Conservation (phyloP, 768 basidiomycete species). For the Ramaria sp. region DNA sequence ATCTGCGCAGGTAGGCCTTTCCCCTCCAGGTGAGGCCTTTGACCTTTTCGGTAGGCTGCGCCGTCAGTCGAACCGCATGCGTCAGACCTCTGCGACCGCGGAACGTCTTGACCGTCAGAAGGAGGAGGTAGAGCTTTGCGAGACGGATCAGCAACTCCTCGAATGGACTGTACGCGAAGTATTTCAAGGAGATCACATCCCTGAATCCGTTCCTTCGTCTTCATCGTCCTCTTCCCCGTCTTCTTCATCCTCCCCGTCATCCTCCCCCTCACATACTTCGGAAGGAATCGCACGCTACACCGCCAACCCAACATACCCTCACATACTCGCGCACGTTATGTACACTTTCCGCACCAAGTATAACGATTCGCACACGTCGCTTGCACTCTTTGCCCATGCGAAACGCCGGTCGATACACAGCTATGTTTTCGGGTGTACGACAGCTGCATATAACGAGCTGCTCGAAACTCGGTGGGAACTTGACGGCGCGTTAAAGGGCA, state of each 20-base stretch:
- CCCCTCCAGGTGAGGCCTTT: conserved; percentile 18
- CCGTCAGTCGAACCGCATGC: conserved; percentile 35
- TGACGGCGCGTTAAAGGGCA: conserved; percentile 56
- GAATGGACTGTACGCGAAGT: conserved; percentile 63
- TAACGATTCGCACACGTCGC: conserved; percentile 66
- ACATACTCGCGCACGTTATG: conserved; percentile 70
- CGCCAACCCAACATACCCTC: conserved; percentile 63
- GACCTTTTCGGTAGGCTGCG: conserved; percentile 49
- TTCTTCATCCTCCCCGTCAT: background rate
- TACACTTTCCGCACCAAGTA: conserved; percentile 68
- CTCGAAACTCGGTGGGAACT: conserved; percentile 75
- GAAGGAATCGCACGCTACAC: conserved; percentile 18
- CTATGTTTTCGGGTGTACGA: conserved; percentile 85
- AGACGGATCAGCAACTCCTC: conserved; percentile 58
- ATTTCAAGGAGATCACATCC: conserved; percentile 35
- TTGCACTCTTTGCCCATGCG: conserved; percentile 76
- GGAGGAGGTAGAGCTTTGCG: conserved; percentile 61
- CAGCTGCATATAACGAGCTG: conserved; percentile 80
- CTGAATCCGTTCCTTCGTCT: background rate
- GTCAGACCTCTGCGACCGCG: conserved; percentile 40
- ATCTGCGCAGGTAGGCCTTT: conserved; percentile 17
- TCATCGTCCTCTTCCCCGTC: background rate
- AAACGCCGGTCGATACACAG: conserved; percentile 63
- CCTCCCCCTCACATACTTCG: background rate
- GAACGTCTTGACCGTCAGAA: conserved; percentile 56